A percentile compares a stretch with the other conserved stretches of the same genome.
These are phyloP conservation scores for Mortierella sp. DNA, from an alignment of 371 early-diverging fungal species.

Conservation along the genomic window DNA sequence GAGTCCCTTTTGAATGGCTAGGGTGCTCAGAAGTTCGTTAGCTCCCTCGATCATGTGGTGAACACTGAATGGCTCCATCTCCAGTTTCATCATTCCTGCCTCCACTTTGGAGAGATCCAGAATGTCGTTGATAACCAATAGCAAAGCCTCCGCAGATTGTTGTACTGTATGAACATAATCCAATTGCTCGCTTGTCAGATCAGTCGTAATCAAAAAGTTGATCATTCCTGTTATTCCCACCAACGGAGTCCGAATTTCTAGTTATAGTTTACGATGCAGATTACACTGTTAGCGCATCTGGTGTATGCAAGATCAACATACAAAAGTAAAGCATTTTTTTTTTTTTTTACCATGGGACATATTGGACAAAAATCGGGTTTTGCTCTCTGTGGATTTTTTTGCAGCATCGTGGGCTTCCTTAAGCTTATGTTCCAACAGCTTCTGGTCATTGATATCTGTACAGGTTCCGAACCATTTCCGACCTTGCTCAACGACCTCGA, in stretches of 20 bases:
- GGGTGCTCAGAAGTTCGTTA: constrained; percentile 69
- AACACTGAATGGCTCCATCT: constrained; percentile 72
- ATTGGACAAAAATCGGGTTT: constrained; percentile 75
- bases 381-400: constrained; percentile 77
- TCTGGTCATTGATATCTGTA: constrained; percentile 77
- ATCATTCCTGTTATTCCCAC: constrained; percentile 79
- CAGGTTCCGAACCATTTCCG: constrained; percentile 79
- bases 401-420: constrained; percentile 79
- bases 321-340: too few relatives aligned
- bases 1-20: constrained; percentile 72
- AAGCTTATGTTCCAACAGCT: constrained; percentile 72
- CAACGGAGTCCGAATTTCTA: constrained; percentile 75
- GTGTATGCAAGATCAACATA: not conserved
- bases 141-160: constrained; percentile 71
- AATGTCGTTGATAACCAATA: constrained; percentile 80
- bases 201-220: constrained; percentile 73
- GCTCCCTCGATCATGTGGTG: constrained; percentile 73
- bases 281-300: not conserved
- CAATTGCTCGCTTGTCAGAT: constrained; percentile 71
- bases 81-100: constrained; percentile 80
- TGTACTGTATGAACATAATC: constrained; percentile 77
- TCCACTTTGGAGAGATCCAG: constrained; percentile 79
- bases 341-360: constrained; percentile 71
- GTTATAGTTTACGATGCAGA: not conserved
- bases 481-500: constrained; percentile 69